Conservation (phyloP, 345 rosid species). For the Salix brachista region DNA sequence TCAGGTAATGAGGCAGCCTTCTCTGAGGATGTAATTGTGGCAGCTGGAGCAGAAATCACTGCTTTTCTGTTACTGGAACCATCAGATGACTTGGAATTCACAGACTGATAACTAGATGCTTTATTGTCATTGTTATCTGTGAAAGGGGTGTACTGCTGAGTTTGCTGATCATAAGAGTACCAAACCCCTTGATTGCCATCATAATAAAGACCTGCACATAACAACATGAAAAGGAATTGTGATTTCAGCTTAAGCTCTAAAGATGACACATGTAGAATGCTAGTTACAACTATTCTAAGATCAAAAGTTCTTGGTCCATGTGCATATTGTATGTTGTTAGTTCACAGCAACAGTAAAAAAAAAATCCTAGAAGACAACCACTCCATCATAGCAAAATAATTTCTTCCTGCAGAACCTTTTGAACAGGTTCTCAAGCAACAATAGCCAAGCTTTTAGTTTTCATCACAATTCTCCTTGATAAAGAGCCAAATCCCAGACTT, state of each 20-base stretch:
- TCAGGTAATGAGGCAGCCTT: conserved; percentile 82
- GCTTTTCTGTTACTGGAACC: conserved; percentile 59
- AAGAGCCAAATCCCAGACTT: not conserved
- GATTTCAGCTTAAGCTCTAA: not conserved
- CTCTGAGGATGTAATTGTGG: conserved; percentile 54
- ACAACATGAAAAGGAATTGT: not conserved
- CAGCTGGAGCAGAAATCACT: conserved; percentile 90
- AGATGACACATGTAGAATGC: not conserved
- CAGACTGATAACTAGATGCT: conserved; percentile 48
- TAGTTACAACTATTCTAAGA: not conserved
- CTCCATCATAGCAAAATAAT: not conserved
- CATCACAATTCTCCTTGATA: not conserved
- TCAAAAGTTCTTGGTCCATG: not conserved
- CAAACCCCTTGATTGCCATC: conserved; percentile 84
- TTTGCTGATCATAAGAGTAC: conserved; percentile 80
- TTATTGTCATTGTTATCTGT: conserved; percentile 61
- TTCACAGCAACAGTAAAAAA: not conserved
- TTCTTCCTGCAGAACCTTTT: not conserved
- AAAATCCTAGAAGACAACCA: not conserved
- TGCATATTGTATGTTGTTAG: not conserved
- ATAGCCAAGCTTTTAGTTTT: not conserved
- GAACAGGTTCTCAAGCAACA: not conserved
- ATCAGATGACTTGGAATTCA: conserved; percentile 50
- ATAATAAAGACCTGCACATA: conserved; percentile 83
- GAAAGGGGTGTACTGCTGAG: conserved; percentile 76